Conservation (phyloP, 2,329 filamentous ascomycete species). For the Periconia digitata region DNA sequence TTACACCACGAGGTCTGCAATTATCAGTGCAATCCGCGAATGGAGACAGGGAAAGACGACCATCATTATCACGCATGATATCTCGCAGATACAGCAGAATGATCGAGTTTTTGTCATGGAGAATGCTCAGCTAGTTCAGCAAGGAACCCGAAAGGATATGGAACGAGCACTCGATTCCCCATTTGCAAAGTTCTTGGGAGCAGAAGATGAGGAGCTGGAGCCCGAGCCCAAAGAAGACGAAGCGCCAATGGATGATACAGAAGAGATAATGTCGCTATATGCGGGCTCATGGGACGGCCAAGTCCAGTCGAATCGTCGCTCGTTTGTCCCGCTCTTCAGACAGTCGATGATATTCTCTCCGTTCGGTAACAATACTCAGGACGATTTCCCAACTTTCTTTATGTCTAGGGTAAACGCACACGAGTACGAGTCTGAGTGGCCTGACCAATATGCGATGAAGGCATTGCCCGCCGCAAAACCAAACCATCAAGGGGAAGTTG, state of each 20-base stretch:
- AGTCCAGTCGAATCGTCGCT: background rate
- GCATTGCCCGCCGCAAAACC: background rate
- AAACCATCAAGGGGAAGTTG: background rate
- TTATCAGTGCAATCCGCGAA: constrained; percentile 73
- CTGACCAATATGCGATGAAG: background rate
- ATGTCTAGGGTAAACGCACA: background rate
- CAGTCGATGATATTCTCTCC: constrained; percentile 10
- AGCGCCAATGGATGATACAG: constrained; percentile 12
- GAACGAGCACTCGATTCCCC: constrained; percentile 47
- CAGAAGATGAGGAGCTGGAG: constrained; percentile 8
- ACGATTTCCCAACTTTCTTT: background rate
- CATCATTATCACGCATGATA: constrained; percentile 89
- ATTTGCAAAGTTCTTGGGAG: constrained; percentile 46
- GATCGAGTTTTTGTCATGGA: constrained; percentile 85
- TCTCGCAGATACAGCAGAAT: constrained; percentile 68
- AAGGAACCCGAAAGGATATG: constrained; percentile 65
- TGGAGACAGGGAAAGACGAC: constrained; percentile 86
- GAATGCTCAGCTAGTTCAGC: constrained; percentile 65
- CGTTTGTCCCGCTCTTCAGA: constrained; percentile 6
- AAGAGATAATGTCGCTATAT: constrained; percentile 22
- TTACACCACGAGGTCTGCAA: constrained; percentile 63
- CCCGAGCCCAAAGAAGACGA: constrained; percentile 4
- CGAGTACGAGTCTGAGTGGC: background rate
- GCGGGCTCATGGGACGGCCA: constrained; percentile 11
- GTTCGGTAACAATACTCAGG: constrained; percentile 1